Conservation (phyloP, 352 stramenopile species). For the Thalassiosira oceanica region DNA sequence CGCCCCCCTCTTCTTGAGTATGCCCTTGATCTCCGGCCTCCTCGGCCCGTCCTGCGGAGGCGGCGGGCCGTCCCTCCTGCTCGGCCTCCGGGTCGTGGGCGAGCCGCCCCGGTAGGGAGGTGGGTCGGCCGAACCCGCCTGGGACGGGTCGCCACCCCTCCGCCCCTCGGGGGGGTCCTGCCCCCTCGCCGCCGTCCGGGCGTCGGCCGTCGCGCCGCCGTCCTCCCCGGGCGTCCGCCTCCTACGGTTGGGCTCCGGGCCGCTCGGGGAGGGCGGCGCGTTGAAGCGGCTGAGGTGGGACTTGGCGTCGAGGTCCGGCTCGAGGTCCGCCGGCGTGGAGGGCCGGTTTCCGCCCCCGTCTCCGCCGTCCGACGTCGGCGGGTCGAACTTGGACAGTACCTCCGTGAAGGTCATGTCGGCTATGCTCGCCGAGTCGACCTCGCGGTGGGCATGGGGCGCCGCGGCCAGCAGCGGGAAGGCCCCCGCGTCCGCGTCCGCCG, state of each 20-base stretch:
- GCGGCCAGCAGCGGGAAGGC: neutral
- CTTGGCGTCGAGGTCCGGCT: slow-evolving; percentile 11
- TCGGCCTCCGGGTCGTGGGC: neutral
- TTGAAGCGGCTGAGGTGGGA: slow-evolving; percentile 12
- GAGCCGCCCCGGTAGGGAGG: neutral
- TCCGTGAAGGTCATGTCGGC: neutral
- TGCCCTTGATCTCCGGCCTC: slow-evolving; percentile 18
- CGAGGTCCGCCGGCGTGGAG: neutral
- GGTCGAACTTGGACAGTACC: neutral
- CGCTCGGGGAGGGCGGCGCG: slow-evolving; percentile 10
- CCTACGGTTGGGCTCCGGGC: slow-evolving; percentile 7
- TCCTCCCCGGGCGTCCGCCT: neutral
- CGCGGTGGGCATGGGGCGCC: neutral
- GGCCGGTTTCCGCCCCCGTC: neutral
- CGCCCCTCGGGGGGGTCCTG: slow-evolving; percentile 11
- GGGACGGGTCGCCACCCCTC: slow-evolving; percentile 14
- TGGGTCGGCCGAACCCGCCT: neutral
- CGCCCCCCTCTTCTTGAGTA: slow-evolving; percentile 27
- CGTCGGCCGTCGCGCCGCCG: neutral
- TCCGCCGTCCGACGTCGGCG: neutral
- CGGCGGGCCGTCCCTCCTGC: neutral
- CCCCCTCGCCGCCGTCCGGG: neutral
- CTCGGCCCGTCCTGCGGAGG: neutral
- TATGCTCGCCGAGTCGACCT: neutral
- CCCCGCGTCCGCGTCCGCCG: neutral